Evolutionary conservation across 495 filamentous ascomycete genomes (phyloP), one percentile per base, ranked within the genome.

Genomic region (Penicillium desertorum): DNA sequence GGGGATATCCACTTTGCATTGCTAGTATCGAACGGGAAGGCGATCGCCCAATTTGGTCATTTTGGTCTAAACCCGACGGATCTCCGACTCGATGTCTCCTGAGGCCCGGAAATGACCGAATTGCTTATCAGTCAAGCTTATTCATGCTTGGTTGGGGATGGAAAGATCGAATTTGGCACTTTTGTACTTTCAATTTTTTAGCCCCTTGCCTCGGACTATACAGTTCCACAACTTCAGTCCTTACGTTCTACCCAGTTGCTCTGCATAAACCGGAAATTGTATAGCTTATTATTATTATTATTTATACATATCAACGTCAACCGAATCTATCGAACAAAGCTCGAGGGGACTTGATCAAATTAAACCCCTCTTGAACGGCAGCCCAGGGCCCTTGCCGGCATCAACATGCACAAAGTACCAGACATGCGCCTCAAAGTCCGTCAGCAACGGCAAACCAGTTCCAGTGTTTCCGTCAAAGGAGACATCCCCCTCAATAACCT

Each of bases 361-460:
- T 7, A 5, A 37, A 27, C 25, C 12, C 23, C 29, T 22, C 54
- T 62, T 61, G 34, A 60, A 68, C 0, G 69, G 65, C 29, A 63
- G 32, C 4, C 65, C 72, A 39, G 58, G 39, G 5, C 53, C 64
- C 19, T 58, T 53, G 37, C 70, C 71, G 3, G 23, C 66, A 61
- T 73, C 70, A 4, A 64, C 58, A 14, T 53, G 17, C 36, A 67
- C 63, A 51, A 83, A 82, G 60, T 83, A 83, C 71, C 70, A 79
- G 29, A 61, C 51, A 63, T 83, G 80, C 4, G 73, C 78, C 34
- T 54, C 34, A 45, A 68, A 63, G 17, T 43, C 54, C 11, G 56
- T 27, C 3, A 68, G 11, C 4, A 32, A 46, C 1, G 66, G 63
- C 3, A 62, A 17, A 25, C 66, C 59, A 45, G 76, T 70, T 2